A percentile compares a stretch with the other conserved stretches of the same genome.
Evolutionary conservation across 2,329 filamentous ascomycete genomes (phyloP).

Genomic region (Monilinia vaccinii-corymbosi): DNA sequence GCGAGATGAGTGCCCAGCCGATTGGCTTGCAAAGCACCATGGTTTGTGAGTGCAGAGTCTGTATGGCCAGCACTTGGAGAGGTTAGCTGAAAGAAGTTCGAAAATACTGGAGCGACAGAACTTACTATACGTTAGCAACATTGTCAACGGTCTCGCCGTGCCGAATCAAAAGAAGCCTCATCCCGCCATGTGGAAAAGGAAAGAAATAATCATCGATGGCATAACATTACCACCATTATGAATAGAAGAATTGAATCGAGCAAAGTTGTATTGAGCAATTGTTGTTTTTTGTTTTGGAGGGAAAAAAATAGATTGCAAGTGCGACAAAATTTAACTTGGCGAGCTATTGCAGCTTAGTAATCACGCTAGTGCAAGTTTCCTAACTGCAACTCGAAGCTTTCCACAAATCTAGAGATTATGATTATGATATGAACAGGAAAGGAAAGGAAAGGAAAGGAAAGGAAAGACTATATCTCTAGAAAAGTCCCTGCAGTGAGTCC

Average conservation of each 20-base stretch:
- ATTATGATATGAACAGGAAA: too few relatives aligned
- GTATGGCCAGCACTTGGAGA: slow-evolving; percentile 60
- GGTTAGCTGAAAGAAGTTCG: slow-evolving; percentile 8
- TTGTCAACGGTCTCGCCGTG: slow-evolving; percentile 92
- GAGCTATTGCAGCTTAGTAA: not conserved
- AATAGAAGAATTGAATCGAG: not conserved
- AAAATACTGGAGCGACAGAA: not conserved
- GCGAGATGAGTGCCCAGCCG: slow-evolving; percentile 60
- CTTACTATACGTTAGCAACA: slow-evolving; percentile 66
- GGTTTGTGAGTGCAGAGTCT: slow-evolving; percentile 72
- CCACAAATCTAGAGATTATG: too few relatives aligned
- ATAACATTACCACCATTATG: slow-evolving; percentile 16
- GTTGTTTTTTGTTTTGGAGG: not conserved
- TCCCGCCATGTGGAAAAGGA: slow-evolving; percentile 28
- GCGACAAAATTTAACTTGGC: not conserved
- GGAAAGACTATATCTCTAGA: too few relatives aligned
- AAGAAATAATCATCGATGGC: slow-evolving; percentile 16
- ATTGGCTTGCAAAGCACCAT: slow-evolving; percentile 72
- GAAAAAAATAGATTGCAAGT: not conserved
- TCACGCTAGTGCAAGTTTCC: not conserved
- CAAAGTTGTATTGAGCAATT: not conserved
- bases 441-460: too few relatives aligned
- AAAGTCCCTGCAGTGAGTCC: not conserved
- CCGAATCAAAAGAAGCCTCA: slow-evolving; percentile 68
- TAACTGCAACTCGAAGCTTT: too few relatives aligned